Base-by-base conservation (phyloP, 257 asterid genomes). In the Solanum bukasovii region DNA sequence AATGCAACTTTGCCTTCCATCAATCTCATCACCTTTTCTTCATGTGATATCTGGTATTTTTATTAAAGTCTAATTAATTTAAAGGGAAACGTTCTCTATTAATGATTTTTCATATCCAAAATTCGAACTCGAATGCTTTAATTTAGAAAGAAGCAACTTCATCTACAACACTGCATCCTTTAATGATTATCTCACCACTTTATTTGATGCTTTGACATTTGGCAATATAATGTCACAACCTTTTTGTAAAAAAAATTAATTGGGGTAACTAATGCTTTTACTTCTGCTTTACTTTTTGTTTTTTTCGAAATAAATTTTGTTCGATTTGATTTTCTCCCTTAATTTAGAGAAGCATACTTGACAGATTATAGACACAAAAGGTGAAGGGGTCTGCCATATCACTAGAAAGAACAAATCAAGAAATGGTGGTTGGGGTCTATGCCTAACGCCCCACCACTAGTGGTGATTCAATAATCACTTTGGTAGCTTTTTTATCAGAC, bases 91-190 rank as follows among this genome's bases (percentile, higher is more conserved):
- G 0, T 20, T 56, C 0, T 20, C 0, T 56, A 20, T 7, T 1
- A 56, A 56, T 7, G 0, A 20, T 56, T 20, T 56, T 20, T 20
- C 1, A 20, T 56, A 56, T 6, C 0, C 0, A 18, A 20, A 7
- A 4, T 16, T 20, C 0, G 0, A 20, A 56, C 3, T 20, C 0
- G 4, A 56, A 10, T 56, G 5, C 2, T 56, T 10, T 56, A 56
- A 52, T 16, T 52, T 18, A 1, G 0, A 56, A 52, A 52, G 0
- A 16, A 56, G 0, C 4, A 56, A 6, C 4, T 56, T 18, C 2
- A n/a, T n/a, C n/a, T n/a, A n/a, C n/a, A n/a, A n/a, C n/a, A 2
- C 2, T 3, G 11, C 4, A 1, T 56, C 9, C 4, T 52, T 52
- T 18, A 5, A 52, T 52, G 10, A 0, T 56, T 5, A 9, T 72